Evolutionary conservation across 805 yeast species (phyloP), one percentile per base, ranked within the genome.

Genomic region (Komagataella pastoris): DNA sequence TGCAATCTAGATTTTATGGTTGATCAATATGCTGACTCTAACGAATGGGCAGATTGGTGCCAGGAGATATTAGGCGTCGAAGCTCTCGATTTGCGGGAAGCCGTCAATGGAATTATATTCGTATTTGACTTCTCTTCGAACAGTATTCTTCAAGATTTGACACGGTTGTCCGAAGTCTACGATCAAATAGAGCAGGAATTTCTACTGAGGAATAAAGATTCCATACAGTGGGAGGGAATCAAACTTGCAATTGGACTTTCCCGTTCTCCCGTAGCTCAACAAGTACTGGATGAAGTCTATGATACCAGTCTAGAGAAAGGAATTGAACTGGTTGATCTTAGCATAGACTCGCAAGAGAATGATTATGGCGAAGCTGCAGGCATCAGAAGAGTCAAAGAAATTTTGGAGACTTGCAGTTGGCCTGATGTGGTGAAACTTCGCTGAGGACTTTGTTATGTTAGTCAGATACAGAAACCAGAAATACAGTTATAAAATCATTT

Each of bases 401-500:
- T 74, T 1, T 52, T 76, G 7, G 68, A 74, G 40, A 62, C 70
- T 3, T 74, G 71, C 52, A 74, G 70, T 40, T 77, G 81, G 81
- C 57, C 57, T 17, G 59, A 59, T 43, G 52, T 61, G 47, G 62
- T 61, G 3, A 24, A 45, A 30, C 40, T 30, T 14, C n/a, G 14
- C 14, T 30, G 40, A 30, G 14, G 14, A 21, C 6, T 21, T 3
- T 21, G 23, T 21, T 21, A 6, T 21, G 23, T 21, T 21, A 6
- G 23, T 21, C 23, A 21, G 6, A 21, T 21, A 21, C 23, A 5
- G 6, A 21, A 21, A 21, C 23, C 23, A 21, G 23, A 21, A 21
- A 21, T 21, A 21, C 3, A 2, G 14, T 30, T 3, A 30, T 30
- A 10, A 10, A 30, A 4, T 30, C 14, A 10, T 10, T 30, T 3